Evolutionary conservation across 768 basidiomycete genomes (phyloP).

Genomic region (Phanerochaete sordida): DNA sequence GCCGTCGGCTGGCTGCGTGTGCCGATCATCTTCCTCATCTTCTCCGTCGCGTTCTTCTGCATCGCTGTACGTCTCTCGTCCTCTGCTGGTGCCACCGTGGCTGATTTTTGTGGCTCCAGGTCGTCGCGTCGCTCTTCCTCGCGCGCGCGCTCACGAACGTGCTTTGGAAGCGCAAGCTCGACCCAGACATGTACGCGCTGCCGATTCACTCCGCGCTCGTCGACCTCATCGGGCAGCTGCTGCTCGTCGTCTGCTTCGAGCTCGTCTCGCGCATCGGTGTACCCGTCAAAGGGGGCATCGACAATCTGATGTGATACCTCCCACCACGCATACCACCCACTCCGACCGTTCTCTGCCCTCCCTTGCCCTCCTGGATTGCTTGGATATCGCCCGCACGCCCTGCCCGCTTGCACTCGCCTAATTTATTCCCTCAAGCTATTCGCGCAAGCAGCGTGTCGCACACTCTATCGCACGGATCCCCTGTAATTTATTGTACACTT

Average conservation of each 20-base stretch:
- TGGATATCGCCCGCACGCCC: neutral
- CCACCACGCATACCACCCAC: neutral
- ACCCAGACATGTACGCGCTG: conserved; percentile 91
- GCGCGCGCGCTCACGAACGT: conserved; percentile 67
- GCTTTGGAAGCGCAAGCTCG: conserved; percentile 73
- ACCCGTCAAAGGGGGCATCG: conserved; percentile 19
- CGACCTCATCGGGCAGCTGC: conserved; percentile 78
- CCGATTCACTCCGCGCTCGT: conserved; percentile 88
- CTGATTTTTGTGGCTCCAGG: conserved; percentile 41
- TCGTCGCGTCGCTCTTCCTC: conserved; percentile 61
- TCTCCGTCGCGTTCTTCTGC: conserved; percentile 71
- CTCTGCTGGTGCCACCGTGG: neutral
- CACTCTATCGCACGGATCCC: neutral
- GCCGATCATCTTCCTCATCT: conserved; percentile 59
- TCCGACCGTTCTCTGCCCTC: too few relatives aligned
- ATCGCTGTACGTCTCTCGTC: conserved; percentile 56
- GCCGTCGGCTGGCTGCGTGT: conserved; percentile 76
- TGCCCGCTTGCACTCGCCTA: neutral
- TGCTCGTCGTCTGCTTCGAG: conserved; percentile 76
- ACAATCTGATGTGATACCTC: neutral
- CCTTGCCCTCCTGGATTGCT: too few relatives aligned
- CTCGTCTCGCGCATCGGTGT: conserved; percentile 49
- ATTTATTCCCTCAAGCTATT: neutral
- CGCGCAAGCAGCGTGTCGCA: neutral
- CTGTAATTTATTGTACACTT: neutral